These are phyloP conservation scores for Ligustrum vulgare DNA, from an alignment of 257 asterid genomes.

Conservation along the genomic window DNA sequence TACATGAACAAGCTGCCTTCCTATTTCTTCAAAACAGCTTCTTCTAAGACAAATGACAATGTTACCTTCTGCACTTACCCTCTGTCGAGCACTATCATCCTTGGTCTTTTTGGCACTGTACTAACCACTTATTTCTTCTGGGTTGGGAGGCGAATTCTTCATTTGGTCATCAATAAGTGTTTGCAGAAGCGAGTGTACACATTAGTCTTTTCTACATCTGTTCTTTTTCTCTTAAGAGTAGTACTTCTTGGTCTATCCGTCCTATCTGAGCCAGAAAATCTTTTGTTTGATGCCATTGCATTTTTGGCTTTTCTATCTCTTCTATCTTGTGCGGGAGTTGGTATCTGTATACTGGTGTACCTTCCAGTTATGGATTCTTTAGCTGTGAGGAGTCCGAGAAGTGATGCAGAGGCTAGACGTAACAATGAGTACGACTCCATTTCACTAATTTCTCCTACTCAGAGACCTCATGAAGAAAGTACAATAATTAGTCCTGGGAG, in stretches of 20 bases:
- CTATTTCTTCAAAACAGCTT: slow-evolving; percentile 61
- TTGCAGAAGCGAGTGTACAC: slow-evolving; percentile 76
- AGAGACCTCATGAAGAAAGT: slow-evolving; percentile 45
- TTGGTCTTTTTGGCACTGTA: slow-evolving; percentile 61
- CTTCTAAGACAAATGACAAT: slow-evolving; percentile 26
- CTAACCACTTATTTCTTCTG: slow-evolving; percentile 57
- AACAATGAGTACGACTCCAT: slow-evolving; percentile 51
- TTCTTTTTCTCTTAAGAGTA: slow-evolving; percentile 64
- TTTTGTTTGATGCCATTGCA: slow-evolving; percentile 46
- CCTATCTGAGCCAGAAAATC: slow-evolving; percentile 47
- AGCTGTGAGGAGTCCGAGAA: slow-evolving; percentile 52
- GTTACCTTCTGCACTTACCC: slow-evolving; percentile 77
- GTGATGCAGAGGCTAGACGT: slow-evolving; percentile 55
- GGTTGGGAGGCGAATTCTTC: slow-evolving; percentile 66
- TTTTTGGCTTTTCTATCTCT: slow-evolving; percentile 78
- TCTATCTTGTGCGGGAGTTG: slow-evolving; percentile 59
- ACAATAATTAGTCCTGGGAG: slow-evolving; percentile 27
- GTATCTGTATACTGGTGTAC: slow-evolving; percentile 67
- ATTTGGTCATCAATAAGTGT: slow-evolving; percentile 71
- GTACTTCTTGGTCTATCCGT: slow-evolving; percentile 72
- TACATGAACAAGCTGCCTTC: slow-evolving; percentile 49
- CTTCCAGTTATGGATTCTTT: slow-evolving; percentile 81
- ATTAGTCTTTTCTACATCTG: slow-evolving; percentile 50
- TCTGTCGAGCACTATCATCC: slow-evolving; percentile 58
- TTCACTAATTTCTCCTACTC: slow-evolving; percentile 59